These are phyloP conservation scores for Marasmius oreades DNA, from an alignment of 1,284 basidiomycete genomes.

Conservation along the genomic window DNA sequence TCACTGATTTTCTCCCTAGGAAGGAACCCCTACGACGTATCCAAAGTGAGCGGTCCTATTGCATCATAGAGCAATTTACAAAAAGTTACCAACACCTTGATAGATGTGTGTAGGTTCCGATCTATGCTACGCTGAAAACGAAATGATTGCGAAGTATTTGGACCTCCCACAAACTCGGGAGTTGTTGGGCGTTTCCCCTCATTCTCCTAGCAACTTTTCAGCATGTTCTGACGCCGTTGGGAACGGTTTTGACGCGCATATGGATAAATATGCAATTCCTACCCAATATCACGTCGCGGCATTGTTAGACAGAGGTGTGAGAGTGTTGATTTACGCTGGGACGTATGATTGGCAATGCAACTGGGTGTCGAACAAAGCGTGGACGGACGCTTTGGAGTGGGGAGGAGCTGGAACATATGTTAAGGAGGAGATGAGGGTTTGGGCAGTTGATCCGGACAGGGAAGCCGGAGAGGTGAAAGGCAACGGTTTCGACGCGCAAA, in stretches of 20 bases:
- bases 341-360: constrained; percentile 81
- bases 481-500: constrained; percentile 34
- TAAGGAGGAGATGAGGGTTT: constrained; percentile 50
- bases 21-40: constrained; percentile 69
- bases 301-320: constrained; percentile 70
- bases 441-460: constrained; percentile 48
- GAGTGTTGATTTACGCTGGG: constrained; percentile 75
- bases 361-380: constrained; percentile 71
- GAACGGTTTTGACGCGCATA: constrained; percentile 40
- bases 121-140: constrained; percentile 56
- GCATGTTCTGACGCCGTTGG: constrained; percentile 55
- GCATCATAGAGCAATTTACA: constrained; percentile 4
- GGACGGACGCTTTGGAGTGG: constrained; percentile 77
- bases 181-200: constrained; percentile 54
- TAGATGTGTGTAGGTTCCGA: constrained; percentile 48
- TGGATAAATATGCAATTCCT: constrained; percentile 59
- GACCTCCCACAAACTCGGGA: constrained; percentile 51
- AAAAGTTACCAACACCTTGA: background rate
- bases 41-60: constrained; percentile 42
- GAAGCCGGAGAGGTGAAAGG: constrained; percentile 62
- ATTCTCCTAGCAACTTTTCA: constrained; percentile 47
- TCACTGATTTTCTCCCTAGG: constrained; percentile 30
- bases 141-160: constrained; percentile 49
- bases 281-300: constrained; percentile 66
- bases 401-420: constrained; percentile 51